phyloP scores from a whole-genome alignment of 2,329 filamentous ascomycete species.

The Paecilomyces sp. region DNA sequence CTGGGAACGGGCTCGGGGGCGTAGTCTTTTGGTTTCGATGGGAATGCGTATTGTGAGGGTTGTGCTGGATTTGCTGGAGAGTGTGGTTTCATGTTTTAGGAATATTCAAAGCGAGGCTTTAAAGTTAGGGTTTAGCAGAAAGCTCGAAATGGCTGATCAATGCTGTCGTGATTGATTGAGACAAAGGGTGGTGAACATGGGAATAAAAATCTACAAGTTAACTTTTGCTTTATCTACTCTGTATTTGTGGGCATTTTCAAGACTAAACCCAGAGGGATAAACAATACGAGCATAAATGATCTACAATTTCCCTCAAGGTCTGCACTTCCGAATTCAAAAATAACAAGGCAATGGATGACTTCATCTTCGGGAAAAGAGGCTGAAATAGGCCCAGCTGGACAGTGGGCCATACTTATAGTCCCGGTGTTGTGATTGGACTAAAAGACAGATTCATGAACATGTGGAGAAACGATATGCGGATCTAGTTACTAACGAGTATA shows the following conservation, averaged over 20 bases:
- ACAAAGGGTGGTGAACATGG: background rate
- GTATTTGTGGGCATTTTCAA: background rate
- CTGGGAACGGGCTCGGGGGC: background rate
- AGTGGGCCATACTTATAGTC: background rate
- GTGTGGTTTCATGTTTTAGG: background rate
- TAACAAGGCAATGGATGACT: background rate
- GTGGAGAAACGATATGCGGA: background rate
- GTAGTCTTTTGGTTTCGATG: background rate
- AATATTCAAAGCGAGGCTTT: background rate
- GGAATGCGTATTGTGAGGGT: background rate
- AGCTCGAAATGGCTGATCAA: background rate
- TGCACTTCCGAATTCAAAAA: background rate
- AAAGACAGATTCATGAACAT: background rate
- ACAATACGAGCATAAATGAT: background rate
- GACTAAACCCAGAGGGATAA: background rate
- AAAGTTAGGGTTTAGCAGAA: background rate
- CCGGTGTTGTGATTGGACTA: background rate
- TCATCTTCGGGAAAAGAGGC: background rate
- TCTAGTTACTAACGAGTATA: background rate
- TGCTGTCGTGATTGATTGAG: background rate
- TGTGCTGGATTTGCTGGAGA: background rate
- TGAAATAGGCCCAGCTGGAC: background rate
- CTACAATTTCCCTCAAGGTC: background rate
- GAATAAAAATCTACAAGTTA: background rate
- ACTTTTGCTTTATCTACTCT: background rate